Conservation (phyloP, 306 rosid genomes). For the Dalbergia cultrata region DNA sequence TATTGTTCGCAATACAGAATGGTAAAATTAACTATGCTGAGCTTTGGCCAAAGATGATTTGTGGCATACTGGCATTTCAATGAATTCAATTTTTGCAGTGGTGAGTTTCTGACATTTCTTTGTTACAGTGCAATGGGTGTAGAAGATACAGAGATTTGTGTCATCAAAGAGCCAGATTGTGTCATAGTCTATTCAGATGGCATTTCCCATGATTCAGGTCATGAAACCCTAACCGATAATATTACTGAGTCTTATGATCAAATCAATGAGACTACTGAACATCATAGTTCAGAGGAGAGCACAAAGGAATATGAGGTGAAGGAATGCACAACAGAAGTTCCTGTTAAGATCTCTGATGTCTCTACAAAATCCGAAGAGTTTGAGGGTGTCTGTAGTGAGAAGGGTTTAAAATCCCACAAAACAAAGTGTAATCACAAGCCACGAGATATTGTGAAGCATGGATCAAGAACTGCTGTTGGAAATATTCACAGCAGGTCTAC, state of each 20-base stretch:
- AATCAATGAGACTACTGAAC: conserved; percentile 67
- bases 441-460: conserved; percentile 57
- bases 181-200: conserved; percentile 72
- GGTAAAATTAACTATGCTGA: conserved; percentile 10
- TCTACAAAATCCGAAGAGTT: conserved; percentile 55
- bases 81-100: conserved; percentile 27
- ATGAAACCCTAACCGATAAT: conserved; percentile 55
- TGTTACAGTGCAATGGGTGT: conserved; percentile 73
- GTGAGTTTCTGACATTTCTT: conserved; percentile 36
- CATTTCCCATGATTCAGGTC: conserved; percentile 61
- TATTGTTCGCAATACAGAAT: conserved; percentile 15
- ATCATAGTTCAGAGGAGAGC: conserved; percentile 78
- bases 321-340: conserved; percentile 90
- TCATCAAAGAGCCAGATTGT: conserved; percentile 88
- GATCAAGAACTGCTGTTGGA: conserved; percentile 62
- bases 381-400: conserved; percentile 49
- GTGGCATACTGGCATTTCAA: conserved; percentile 24
- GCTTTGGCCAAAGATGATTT: conserved; percentile 19
- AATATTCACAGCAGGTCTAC: conserved; percentile 59
- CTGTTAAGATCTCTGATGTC: conserved; percentile 56
- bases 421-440: conserved; percentile 59
- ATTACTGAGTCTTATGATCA: conserved; percentile 68
- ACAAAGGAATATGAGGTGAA: conserved; percentile 92
- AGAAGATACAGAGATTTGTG: conserved; percentile 84
- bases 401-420: conserved; percentile 58